Base-by-base conservation (phyloP, 2,329 filamentous ascomycete species). In the Neopestalotiopsis sp. region DNA sequence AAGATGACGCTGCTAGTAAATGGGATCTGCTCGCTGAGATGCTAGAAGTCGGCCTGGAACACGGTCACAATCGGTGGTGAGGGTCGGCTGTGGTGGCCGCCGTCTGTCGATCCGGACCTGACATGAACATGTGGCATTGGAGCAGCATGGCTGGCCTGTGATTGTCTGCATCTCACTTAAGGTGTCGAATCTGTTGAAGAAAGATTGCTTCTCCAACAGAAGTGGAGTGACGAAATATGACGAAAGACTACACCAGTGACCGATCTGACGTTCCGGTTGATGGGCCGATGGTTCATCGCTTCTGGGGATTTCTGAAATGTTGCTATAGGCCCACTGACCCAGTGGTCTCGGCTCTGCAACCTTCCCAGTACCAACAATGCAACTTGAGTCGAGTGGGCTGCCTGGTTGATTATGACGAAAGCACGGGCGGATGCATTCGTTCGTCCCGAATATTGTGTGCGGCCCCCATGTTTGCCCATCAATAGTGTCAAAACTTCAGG, bases 21-120 rank as follows among this genome's bases (percentile, higher is more conserved):
- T 95, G 94, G 92, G 93, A 96, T 79, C 89, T 92, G 70, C 78
- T 97, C 70, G 94, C 92, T 0, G 94, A 97, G 79, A 92, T 92
- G 83, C 79, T 97, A 59, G 92, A 95, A 74, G 85, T 85, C 75
- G 81, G 83, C 45, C 24, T 71, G n/a, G 24, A 59, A 14, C 28
- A 59, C 5, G 42, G 32, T 30, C 28, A 59, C 5, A 59, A 49
- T 30, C 3, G 14, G 34, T 67, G 65, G 65, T 67, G 53, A 67
- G 30, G 49, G 10, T n/a, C 32, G 12, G 30, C 30, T 62, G 4
- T 20, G 9, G 17, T n/a, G 45, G n/a, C 20, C 17, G 24, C 30
- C 24, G 57, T 32, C 57, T 30, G 57, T 59, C 30, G 57, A 14
- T 28, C 57, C 30, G 30, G 28, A 24, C 9, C 45, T 17, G 20